phyloP scores from a whole-genome alignment of 2,329 filamentous ascomycete genomes.

The Calonectria leucothoes region DNA sequence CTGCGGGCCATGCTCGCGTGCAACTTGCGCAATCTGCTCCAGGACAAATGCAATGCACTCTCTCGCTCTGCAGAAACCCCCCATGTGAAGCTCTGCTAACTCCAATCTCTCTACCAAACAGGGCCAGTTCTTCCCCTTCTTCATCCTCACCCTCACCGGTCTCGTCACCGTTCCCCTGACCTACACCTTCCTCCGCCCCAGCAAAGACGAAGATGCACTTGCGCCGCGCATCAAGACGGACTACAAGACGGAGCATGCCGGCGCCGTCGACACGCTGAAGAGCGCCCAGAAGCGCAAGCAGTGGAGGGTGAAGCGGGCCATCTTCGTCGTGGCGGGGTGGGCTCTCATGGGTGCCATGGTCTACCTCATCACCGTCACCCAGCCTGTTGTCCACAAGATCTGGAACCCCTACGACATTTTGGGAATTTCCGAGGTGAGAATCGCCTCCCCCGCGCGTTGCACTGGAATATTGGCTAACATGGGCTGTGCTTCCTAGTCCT shows the following conservation, averaged over 20 bases:
- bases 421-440: slow-evolving; percentile 80
- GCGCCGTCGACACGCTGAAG: slow-evolving; percentile 85
- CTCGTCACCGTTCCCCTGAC: slow-evolving; percentile 92
- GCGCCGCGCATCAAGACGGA: slow-evolving; percentile 85
- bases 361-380: slow-evolving; percentile 87
- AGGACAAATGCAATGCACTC: too few relatives aligned
- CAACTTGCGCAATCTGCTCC: too few relatives aligned
- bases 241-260: slow-evolving; percentile 84
- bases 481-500: slow-evolving; percentile 64
- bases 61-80: too few relatives aligned
- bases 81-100: not conserved
- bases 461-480: slow-evolving; percentile 22
- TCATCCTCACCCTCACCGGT: slow-evolving; percentile 89
- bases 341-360: slow-evolving; percentile 88
- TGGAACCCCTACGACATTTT: slow-evolving; percentile 99
- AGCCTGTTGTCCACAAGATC: slow-evolving; percentile 77
- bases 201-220: slow-evolving; percentile 80
- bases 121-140: slow-evolving; percentile 99
- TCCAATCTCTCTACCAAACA: slow-evolving; percentile 47
- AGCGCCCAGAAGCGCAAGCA: slow-evolving; percentile 90
- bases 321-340: slow-evolving; percentile 84
- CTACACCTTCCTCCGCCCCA: slow-evolving; percentile 86
- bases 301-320: slow-evolving; percentile 84
- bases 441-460: not conserved
- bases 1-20: not conserved